Evolutionary conservation across 2,329 filamentous ascomycete species (phyloP).

Genomic region (Lasiodiplodia gonubiensis): DNA sequence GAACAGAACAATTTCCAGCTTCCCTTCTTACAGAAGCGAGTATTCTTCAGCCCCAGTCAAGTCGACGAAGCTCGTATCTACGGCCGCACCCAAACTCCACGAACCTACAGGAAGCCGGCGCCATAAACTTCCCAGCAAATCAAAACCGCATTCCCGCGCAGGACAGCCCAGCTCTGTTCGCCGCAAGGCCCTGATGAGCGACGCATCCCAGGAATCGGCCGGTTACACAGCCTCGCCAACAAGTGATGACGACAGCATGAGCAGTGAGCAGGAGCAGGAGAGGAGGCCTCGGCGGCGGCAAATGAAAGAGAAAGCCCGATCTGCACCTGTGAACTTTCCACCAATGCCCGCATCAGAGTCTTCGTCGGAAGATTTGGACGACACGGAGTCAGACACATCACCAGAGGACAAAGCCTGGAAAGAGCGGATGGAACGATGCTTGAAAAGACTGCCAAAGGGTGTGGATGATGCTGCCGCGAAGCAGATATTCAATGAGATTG

Average conservation of each 20-base stretch:
- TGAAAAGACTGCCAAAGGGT: slow-evolving; percentile 80
- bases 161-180: not conserved
- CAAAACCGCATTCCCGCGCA: not conserved
- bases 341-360: slow-evolving; percentile 41
- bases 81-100: slow-evolving; percentile 6
- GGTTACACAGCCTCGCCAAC: not conserved
- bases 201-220: not conserved
- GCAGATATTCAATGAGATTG: slow-evolving; percentile 94
- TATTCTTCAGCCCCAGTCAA: slow-evolving; percentile 47
- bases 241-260: slow-evolving; percentile 24
- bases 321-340: slow-evolving; percentile 41
- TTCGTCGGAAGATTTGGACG: slow-evolving; percentile 14
- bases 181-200: slow-evolving; percentile 10
- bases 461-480: slow-evolving; percentile 83
- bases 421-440: slow-evolving; percentile 50
- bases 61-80: slow-evolving; percentile 34
- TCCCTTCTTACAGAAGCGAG: slow-evolving; percentile 57
- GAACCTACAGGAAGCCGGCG: not conserved
- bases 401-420: slow-evolving; percentile 46
- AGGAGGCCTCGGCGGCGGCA: slow-evolving; percentile 30
- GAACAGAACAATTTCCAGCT: slow-evolving; percentile 27
- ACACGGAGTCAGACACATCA: slow-evolving; percentile 30
- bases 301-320: slow-evolving; percentile 38
- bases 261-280: slow-evolving; percentile 13
- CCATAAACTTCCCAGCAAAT: not conserved